Base-by-base conservation (phyloP, 2,329 filamentous ascomycete genomes). In the Alternaria arbusti region DNA sequence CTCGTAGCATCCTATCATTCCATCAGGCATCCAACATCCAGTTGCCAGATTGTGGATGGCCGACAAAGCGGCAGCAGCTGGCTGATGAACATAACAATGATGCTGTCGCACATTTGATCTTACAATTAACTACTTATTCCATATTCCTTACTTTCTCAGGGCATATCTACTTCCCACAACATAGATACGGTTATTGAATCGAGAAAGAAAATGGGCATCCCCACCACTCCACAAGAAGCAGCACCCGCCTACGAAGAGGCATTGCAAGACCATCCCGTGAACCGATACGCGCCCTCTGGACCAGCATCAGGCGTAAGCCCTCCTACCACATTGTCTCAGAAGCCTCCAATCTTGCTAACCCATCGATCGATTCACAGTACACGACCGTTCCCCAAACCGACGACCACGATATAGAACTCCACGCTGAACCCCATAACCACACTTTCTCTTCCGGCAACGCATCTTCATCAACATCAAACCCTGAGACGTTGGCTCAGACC, bases 221-320 rank as follows among this genome's bases (percentile, higher is more conserved):
- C 69, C 5, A 65, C 63, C 6, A 62, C 64, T 4, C 55, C 64
- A n/a, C 56, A 32, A 51, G 72, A 72, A 6, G 66, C 72, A 10
- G 74, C 73, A 7, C 74, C 74, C 2, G 66, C 74, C 12, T 75
- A 77, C 55, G 71, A 77, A 43, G 74, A 75, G 56, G 64, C 74
- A 17, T 63, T 74, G 46, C 63, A 63, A 36, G 63, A 70, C 32
- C 73, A 73, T 46, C 72, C 74, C 2, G 64, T 73, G 25, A 74
- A 74, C 43, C 52, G 46, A 11, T 64, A 56, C 20, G 47, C 44
- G 8, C 65, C 70, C 4, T 68, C 71, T 45, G 66, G 70, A 9
- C 73, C 73, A 23, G 32, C 59, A 12, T 72, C 68, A 57, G 68
- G 58, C 6, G 72, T 74, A 63, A 54, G 61, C 17, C 6, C 11